Percentiles rank a stretch among this genome's conserved stretches.
Conservation (phyloP, 305 asterid genomes). For the Petunia hybrid region DNA sequence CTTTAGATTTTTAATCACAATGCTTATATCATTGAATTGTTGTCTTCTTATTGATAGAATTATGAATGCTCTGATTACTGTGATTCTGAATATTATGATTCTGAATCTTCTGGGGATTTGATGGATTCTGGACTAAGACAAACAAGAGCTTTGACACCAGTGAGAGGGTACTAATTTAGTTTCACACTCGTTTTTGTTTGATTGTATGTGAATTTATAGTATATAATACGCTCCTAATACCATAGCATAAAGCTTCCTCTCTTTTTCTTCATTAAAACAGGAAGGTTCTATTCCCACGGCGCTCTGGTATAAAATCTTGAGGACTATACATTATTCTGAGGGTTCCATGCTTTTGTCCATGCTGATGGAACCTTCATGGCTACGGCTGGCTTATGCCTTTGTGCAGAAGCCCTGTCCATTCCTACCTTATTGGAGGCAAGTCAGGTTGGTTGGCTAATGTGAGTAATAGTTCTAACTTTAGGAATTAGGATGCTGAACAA, state of each 20-base stretch:
- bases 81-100: constrained; percentile 15
- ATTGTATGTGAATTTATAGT: background rate
- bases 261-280: constrained; percentile 38
- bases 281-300: constrained; percentile 30
- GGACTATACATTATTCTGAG: constrained; percentile 26
- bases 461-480: constrained; percentile 8
- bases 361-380: constrained; percentile 23
- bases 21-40: background rate
- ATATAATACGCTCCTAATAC: background rate
- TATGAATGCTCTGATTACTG: constrained; percentile 24
- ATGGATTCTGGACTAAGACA: constrained; percentile 40
- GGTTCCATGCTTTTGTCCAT: constrained; percentile 20
- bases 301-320: constrained; percentile 22
- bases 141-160: constrained; percentile 32
- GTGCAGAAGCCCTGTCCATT: constrained; percentile 30
- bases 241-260: background rate
- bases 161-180: constrained; percentile 29
- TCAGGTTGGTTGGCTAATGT: constrained; percentile 48
- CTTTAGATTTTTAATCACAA: background rate
- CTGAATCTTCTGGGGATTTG: constrained; percentile 36
- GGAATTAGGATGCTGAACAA: constrained; percentile 20
- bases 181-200: constrained; percentile 11
- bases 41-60: constrained; percentile 37
- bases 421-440: constrained; percentile 46
- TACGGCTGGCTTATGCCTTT: constrained; percentile 35